These are phyloP conservation scores for Cytospora schulzeri DNA, from an alignment of 2,329 filamentous ascomycete species.

Conservation along the genomic window DNA sequence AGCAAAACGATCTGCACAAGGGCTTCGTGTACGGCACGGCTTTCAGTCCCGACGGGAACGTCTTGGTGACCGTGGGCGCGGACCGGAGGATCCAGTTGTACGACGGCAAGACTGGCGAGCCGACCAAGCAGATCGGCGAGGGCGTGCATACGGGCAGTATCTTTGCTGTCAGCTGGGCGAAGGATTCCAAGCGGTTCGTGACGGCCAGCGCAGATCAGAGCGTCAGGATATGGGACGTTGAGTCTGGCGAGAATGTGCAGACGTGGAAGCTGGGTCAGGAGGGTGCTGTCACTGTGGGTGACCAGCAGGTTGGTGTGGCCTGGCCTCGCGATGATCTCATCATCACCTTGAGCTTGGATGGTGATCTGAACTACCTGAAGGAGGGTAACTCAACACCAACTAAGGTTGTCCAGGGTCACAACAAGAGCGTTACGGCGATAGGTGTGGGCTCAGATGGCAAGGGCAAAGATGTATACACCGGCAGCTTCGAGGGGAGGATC, in stretches of 20 bases:
- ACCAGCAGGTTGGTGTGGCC: slow-evolving; percentile 94
- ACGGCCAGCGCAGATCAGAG: slow-evolving; percentile 95
- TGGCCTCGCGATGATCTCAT: slow-evolving; percentile 88
- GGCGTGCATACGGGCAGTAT: slow-evolving; percentile 91
- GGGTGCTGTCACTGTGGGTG: slow-evolving; percentile 67
- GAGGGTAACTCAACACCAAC: slow-evolving; percentile 70
- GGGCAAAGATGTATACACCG: slow-evolving; percentile 74
- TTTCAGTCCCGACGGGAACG: slow-evolving; percentile 85
- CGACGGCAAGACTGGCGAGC: slow-evolving; percentile 92
- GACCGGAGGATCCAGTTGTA: slow-evolving; percentile 93
- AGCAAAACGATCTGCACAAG: slow-evolving; percentile 75
- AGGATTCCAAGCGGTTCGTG: slow-evolving; percentile 81
- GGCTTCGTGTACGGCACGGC: slow-evolving; percentile 86
- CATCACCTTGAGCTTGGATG: slow-evolving; percentile 85
- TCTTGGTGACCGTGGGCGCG: slow-evolving; percentile 85
- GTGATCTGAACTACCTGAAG: slow-evolving; percentile 86
- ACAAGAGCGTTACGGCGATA: slow-evolving; percentile 85
- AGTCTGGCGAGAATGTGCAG: slow-evolving; percentile 74
- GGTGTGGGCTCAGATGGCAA: slow-evolving; percentile 57
- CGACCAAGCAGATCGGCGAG: slow-evolving; percentile 74
- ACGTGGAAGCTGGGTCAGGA: slow-evolving; percentile 84
- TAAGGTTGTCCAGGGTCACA: slow-evolving; percentile 80
- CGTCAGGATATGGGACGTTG: slow-evolving; percentile 90
- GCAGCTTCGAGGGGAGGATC: slow-evolving; percentile 88
- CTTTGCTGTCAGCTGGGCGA: slow-evolving; percentile 87